Percentiles rank a stretch among this genome's conserved stretches.
Evolutionary conservation across 176 grass and related monocot genomes (phyloP).

Genomic region (Rhynchospora breviuscula): DNA sequence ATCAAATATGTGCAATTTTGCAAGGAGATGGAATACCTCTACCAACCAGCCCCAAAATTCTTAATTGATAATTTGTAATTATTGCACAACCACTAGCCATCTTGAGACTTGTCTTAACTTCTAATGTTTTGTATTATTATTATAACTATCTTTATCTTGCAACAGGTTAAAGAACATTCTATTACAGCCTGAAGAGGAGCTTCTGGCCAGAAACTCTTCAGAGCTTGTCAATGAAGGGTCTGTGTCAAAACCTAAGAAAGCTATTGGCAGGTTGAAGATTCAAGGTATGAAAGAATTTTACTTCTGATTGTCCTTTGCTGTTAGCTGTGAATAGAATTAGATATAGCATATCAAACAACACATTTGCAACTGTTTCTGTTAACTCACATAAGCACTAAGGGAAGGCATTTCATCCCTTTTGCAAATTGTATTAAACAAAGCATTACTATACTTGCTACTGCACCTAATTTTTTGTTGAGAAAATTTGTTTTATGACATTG

Average conservation of each 20-base stretch:
- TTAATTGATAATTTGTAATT: neutral
- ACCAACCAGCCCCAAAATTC: neutral
- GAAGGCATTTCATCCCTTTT: neutral
- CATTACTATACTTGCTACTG: neutral
- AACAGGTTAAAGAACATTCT: conserved; percentile 79
- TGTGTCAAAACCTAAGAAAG: conserved; percentile 82
- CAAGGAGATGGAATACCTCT: neutral
- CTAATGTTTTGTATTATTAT: neutral
- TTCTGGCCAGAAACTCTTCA: conserved; percentile 64
- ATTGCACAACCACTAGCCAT: neutral
- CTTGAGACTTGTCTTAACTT: neutral
- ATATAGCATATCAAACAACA: conserved; percentile 11
- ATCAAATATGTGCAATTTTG: neutral
- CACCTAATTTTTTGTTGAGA: too few species aligned
- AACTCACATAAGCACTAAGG: neutral
- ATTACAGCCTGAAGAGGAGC: conserved; percentile 91
- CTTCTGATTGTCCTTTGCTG: neutral
- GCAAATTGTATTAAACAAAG: neutral
- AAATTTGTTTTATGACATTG: too few species aligned
- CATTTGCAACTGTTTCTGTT: neutral
- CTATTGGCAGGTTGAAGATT: conserved; percentile 95
- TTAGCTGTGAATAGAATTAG: conserved; percentile 9
- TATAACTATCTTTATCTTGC: neutral
- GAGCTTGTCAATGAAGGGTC: conserved; percentile 77
- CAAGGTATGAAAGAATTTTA: conserved; percentile 52